Base-by-base conservation (phyloP, 1,284 basidiomycete species). In the Pseudozyma sp. region DNA sequence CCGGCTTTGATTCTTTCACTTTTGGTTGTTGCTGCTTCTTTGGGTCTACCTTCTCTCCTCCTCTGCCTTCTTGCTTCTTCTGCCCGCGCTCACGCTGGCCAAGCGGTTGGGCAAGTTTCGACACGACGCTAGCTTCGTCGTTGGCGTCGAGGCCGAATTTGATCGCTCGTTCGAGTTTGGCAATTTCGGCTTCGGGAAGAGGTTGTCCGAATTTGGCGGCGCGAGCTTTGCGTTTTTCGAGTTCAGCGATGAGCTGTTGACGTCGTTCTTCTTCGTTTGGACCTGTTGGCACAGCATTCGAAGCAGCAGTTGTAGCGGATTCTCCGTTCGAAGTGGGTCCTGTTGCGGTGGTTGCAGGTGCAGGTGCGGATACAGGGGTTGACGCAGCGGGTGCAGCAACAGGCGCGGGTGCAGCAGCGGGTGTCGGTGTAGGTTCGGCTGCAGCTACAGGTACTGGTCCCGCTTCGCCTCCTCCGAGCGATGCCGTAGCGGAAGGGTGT, bases 171-270 rank as follows among this genome's bases (percentile, higher is more conserved):
- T 79, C 70, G 4, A 84, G 63, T 57, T 83, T 74, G 18, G 62
- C 63, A 31, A 31, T 31, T 34, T 84, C 83, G 0, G 70, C 62
- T 25, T 84, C 81, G 13, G 70, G 77, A 6, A 73, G 60, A 25
- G 80, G 61, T 51, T 72, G 61, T 5, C 83, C 83, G 40, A 82
- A 84, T 40, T 79, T 78, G 42, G 76, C 63, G 0, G 80, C 80
- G 36, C 83, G 67, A 14, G 76, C 64, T 54, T 78, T 80, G 21
- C 83, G 80, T 63, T 80, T 83, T 55, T 81, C 74, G 11, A 84
- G 61, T 57, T 84, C 83, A 3, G 34, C 66, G 16, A 83, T 73
- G 16, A 78, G 55, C 12, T 60, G 54, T 35, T 73, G 61, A n/a
- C 75, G 63, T 3, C 61, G 70, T 18, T 72, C 64, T 44, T 78